phyloP scores from a whole-genome alignment of 345 rosid species.

The Eucalyptus polyanthemos region DNA sequence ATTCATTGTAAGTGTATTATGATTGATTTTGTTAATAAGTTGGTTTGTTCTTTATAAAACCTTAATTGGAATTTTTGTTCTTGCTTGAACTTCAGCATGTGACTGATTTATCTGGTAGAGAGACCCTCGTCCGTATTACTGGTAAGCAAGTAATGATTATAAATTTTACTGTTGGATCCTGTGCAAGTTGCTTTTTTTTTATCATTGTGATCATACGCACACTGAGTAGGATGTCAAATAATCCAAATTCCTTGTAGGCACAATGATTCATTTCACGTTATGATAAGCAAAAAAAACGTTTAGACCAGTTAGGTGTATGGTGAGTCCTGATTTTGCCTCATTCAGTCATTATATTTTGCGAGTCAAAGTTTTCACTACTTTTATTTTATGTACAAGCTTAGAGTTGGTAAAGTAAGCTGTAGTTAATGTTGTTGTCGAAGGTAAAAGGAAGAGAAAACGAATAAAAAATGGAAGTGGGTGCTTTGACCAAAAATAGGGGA shows the following conservation, averaged over 20 bases:
- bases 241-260: neutral
- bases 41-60: neutral
- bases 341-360: neutral
- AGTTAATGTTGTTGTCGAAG: neutral
- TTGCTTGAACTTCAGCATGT: constrained; percentile 44
- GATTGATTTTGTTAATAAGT: neutral
- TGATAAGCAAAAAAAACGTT: neutral
- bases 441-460: neutral
- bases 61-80: neutral
- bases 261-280: neutral
- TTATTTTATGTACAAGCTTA: neutral
- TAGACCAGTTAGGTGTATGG: neutral
- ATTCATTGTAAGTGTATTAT: constrained; percentile 52
- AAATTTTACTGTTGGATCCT: neutral
- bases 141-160: constrained; percentile 19
- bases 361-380: neutral
- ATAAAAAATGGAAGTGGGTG: neutral
- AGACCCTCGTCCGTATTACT: constrained; percentile 85
- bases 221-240: neutral
- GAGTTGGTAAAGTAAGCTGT: neutral
- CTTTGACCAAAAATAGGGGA: neutral
- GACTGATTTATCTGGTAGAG: constrained; percentile 89
- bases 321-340: neutral
- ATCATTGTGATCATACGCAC: neutral
- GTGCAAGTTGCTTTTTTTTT: neutral